Conservation (phyloP, 2,329 filamentous ascomycete genomes). For the Fusarium acutatum region DNA sequence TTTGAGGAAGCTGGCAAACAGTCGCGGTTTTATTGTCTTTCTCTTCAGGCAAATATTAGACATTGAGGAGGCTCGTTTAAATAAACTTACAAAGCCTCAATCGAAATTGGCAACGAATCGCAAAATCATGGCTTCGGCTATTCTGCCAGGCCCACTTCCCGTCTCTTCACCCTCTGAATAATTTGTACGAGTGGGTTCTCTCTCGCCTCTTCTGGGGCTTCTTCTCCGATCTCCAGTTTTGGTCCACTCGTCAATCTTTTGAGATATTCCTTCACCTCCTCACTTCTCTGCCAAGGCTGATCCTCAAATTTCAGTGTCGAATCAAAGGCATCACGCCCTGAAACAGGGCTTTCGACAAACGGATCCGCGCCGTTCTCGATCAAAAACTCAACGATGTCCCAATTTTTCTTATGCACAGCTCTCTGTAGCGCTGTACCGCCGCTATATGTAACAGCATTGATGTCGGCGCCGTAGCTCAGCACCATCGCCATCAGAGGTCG, state of each 20-base stretch:
- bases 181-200: accelerated
- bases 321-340: accelerated
- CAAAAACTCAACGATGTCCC: not conserved
- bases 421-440: not conserved
- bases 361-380: not conserved
- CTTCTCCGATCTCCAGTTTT: not conserved
- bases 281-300: not conserved
- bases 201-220: not conserved
- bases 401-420: not conserved
- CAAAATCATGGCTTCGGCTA: too few relatives aligned
- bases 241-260: not conserved
- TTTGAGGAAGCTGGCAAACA: not conserved
- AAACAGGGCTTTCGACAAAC: accelerated
- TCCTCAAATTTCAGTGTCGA: not conserved
- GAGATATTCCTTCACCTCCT: not conserved
- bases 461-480: not conserved
- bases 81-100: too few relatives aligned
- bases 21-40: not conserved
- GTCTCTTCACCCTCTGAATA: not conserved
- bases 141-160: too few relatives aligned
- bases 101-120: too few relatives aligned
- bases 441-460: not conserved
- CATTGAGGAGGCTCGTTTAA: too few relatives aligned
- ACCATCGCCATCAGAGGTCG: not conserved
- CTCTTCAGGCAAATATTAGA: accelerated